Conservation (phyloP, 495 filamentous ascomycete species). For the Extremus antarcticus region DNA sequence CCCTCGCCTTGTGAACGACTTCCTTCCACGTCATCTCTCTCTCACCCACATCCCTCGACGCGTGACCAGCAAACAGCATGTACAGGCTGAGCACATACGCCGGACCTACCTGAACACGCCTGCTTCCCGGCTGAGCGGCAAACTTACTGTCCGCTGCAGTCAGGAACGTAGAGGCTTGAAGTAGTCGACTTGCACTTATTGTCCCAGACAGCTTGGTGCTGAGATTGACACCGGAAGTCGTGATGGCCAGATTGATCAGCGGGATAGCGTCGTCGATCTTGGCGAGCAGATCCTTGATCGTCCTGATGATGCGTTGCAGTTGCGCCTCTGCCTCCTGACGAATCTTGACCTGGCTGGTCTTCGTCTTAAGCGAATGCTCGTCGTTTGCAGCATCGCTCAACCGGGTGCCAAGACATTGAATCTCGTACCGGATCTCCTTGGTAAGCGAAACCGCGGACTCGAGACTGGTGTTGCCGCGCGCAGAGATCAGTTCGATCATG, state of each 20-base stretch:
- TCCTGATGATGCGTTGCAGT: slow-evolving; percentile 57
- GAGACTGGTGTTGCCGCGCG: slow-evolving; percentile 87
- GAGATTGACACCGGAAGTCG: slow-evolving; percentile 80
- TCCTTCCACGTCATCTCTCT: slow-evolving; percentile 91
- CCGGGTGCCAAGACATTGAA: slow-evolving; percentile 70
- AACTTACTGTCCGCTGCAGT: slow-evolving; percentile 83
- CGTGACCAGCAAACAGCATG: slow-evolving; percentile 87
- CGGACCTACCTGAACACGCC: slow-evolving; percentile 61
- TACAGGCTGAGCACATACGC: slow-evolving; percentile 84
- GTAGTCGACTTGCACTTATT: slow-evolving; percentile 78
- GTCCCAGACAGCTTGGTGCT: slow-evolving; percentile 67
- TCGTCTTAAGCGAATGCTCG: slow-evolving; percentile 47
- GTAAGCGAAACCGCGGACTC: slow-evolving; percentile 82
- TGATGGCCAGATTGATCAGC: slow-evolving; percentile 87
- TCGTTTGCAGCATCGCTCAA: slow-evolving; percentile 58
- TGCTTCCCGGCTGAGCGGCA: slow-evolving; percentile 27
- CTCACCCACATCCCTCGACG: slow-evolving; percentile 46
- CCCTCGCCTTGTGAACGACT: slow-evolving; percentile 84
- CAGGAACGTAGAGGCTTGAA: slow-evolving; percentile 90
- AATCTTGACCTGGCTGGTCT: slow-evolving; percentile 39
- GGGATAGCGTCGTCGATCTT: slow-evolving; percentile 91
- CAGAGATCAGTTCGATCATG: slow-evolving; percentile 88
- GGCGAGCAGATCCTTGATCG: slow-evolving; percentile 63
- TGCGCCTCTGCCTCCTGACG: slow-evolving; percentile 45
- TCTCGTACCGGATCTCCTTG: slow-evolving; percentile 76